Evolutionary conservation across 768 basidiomycete species (phyloP), one percentile per base, ranked within the genome.

Genomic region (Amanita brunnescens): DNA sequence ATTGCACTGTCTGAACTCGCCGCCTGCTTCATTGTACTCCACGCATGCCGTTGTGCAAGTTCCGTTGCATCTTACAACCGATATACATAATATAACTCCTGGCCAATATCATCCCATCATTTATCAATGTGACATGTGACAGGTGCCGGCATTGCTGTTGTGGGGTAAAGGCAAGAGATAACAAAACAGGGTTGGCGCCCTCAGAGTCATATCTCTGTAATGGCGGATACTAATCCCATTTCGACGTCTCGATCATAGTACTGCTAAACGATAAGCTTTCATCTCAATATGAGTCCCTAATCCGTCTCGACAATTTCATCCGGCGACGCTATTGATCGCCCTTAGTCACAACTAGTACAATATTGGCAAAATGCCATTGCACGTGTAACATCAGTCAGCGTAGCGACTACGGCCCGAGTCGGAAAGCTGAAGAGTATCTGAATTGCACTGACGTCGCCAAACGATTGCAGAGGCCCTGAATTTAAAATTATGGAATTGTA

Each of bases 131-230:
- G 12, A 24, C 14, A 18, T 40, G 37, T 49, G 38, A 4, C 37
- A 49, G 10, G 29, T 49, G 48, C 48, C 48, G 48, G 48, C 48
- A 30, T 29, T 47, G 4, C 21, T 34, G 41, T 47, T 37, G 34
- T 47, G 34, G 47, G 47, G 13, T 18, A 30, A 21, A 29, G 16
- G 38, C 24, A 40, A 16, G 35, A 49, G 34, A 40, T 23, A 49
- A 39, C 35, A 32, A 47, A 47, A 47, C 32, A 24, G 34, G 33
- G 34, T 16, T n/a, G 32, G 10, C 35, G 33, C 16, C 18, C 16
- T 35, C 46, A n/a, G n/a, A n/a, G n/a, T n/a, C n/a, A 34, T 47
- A 26, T 47, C 30, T 13, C 14, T 21, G 47, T n/a, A 18, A 18
- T 23, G 16, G 16, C 37, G 7, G 21, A 37, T 9, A 35, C 14